Evolutionary conservation across 495 filamentous ascomycete species (phyloP).

Genomic region (Podospora australis): DNA sequence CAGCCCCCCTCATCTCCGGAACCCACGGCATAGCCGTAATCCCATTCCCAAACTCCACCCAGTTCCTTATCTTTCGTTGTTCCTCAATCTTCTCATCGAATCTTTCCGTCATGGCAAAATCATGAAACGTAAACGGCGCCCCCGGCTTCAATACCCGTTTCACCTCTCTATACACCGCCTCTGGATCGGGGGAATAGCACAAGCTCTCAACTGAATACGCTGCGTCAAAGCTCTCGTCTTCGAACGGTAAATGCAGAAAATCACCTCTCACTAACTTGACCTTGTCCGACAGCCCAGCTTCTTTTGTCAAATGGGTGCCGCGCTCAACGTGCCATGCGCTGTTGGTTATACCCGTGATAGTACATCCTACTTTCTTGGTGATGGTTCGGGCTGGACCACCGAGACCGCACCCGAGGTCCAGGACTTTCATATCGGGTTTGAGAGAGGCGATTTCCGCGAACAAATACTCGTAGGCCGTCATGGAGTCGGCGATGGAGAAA

Average conservation of each 20-base stretch:
- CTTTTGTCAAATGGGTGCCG: conserved; percentile 8
- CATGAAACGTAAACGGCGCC: conserved; percentile 11
- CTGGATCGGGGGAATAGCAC: conserved; percentile 13
- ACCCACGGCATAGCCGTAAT: conserved; percentile 15
- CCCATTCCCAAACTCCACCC: conserved; percentile 19
- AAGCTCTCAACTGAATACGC: conserved; percentile 16
- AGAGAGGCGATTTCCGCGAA: conserved; percentile 13
- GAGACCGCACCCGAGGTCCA: conserved; percentile 16
- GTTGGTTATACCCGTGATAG: conserved; percentile 16
- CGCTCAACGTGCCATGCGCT: conserved; percentile 17
- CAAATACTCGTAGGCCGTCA: conserved; percentile 12
- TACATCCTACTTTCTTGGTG: conserved; percentile 1
- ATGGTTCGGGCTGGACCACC: conserved; percentile 14
- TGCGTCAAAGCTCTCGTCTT: conserved; percentile 17
- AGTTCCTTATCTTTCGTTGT: conserved; percentile 15
- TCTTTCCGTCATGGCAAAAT: conserved; percentile 20
- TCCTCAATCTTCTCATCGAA: conserved; percentile 8
- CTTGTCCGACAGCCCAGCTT: conserved; percentile 7
- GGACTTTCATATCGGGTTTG: conserved; percentile 10
- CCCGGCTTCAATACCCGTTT: conserved; percentile 18
- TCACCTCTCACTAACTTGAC: conserved; percentile 8
- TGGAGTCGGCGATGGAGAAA: conserved; percentile 14
- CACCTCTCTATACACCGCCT: conserved; percentile 11
- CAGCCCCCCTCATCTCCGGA: conserved; percentile 8
- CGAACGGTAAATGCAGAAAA: conserved; percentile 15